These are phyloP conservation scores for Corniculantispora saksenae DNA, from an alignment of 2,329 filamentous ascomycete species.

Conservation along the genomic window DNA sequence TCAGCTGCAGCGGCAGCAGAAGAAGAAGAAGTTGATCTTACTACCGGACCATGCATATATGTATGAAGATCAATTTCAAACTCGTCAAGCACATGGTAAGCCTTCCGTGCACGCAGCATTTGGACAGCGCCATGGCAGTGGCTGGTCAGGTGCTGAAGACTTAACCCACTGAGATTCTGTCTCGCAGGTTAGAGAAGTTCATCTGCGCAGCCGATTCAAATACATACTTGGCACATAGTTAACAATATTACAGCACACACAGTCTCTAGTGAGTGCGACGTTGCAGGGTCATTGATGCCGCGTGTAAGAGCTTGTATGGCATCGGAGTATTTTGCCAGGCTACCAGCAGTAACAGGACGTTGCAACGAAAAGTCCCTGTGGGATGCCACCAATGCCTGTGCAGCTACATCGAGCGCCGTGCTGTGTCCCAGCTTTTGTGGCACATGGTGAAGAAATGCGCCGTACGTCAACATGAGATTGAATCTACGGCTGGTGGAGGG, in stretches of 20 bases:
- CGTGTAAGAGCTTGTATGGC: conserved; percentile 4
- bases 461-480: conserved; percentile 15
- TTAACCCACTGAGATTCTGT: conserved; percentile 12
- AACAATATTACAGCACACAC: conserved; percentile 11
- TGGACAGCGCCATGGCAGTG: conserved; percentile 14
- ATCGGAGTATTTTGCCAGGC: conserved; percentile 7
- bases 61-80: conserved; percentile 3
- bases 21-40: neutral
- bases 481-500: conserved; percentile 11
- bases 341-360: neutral
- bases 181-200: neutral
- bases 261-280: conserved; percentile 6
- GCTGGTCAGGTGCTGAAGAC: conserved; percentile 14
- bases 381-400: conserved; percentile 1
- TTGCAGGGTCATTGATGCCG: conserved; percentile 2
- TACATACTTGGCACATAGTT: conserved; percentile 14
- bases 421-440: neutral
- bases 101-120: conserved; percentile 1
- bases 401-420: conserved; percentile 11
- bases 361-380: conserved; percentile 10
- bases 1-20: no score
- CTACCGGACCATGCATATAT: conserved; percentile 5
- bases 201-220: neutral
- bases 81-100: neutral
- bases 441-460: neutral